Conservation (phyloP, 2,329 filamentous ascomycete genomes). For the Sarocladium kiliense region DNA sequence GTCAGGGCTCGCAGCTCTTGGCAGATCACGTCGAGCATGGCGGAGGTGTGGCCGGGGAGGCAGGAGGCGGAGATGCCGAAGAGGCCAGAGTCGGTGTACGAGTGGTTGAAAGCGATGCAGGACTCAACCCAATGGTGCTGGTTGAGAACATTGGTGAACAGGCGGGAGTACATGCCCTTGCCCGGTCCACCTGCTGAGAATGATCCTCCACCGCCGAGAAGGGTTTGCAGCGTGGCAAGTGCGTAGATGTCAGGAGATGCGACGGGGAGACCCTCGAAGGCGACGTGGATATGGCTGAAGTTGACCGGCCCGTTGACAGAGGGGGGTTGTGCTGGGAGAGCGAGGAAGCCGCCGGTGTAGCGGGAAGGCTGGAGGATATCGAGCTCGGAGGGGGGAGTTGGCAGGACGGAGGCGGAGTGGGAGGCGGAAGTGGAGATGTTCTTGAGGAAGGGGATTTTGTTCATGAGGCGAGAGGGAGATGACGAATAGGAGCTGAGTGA, state of each 20-base stretch:
- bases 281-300: constrained; percentile 90
- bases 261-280: constrained; percentile 92
- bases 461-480: constrained; percentile 59
- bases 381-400: constrained; percentile 37
- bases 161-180: constrained; percentile 97
- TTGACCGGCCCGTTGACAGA: constrained; percentile 67
- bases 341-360: constrained; percentile 92
- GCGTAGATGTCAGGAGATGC: constrained; percentile 91
- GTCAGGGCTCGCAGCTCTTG: constrained; percentile 78
- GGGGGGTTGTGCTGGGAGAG: constrained; percentile 73
- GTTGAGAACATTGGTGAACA: constrained; percentile 97
- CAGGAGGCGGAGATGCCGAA: constrained; percentile 92
- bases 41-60: constrained; percentile 67
- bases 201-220: constrained; percentile 91
- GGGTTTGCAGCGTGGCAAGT: constrained; percentile 87
- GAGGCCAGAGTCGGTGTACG: constrained; percentile 90
- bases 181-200: constrained; percentile 95
- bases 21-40: constrained; percentile 95
- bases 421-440: constrained; percentile 74
- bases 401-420: constrained; percentile 52
- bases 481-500: constrained; percentile 23
- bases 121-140: constrained; percentile 97
- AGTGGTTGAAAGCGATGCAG: constrained; percentile 94
- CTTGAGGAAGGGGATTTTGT: constrained; percentile 85
- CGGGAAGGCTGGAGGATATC: constrained; percentile 63